Evolutionary conservation across 371 early-diverging fungal genomes (phyloP).

Genomic region (Mortierella sp.): DNA sequence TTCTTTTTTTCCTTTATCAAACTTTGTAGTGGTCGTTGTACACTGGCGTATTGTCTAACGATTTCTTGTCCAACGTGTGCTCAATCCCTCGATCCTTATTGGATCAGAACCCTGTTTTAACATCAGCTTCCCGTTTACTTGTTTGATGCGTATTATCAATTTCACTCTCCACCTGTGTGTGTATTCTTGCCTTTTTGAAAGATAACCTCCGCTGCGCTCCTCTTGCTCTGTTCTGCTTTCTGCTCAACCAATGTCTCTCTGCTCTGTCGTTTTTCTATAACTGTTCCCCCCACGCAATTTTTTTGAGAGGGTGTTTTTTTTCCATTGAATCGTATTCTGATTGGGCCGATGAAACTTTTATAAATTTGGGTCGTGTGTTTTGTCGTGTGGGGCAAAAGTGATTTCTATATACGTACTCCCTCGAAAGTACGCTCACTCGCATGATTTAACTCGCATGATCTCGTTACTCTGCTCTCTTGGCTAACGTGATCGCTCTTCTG

Average conservation of each 20-base stretch:
- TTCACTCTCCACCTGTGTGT: not conserved
- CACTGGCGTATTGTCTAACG: not conserved
- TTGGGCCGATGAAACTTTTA: constrained; percentile 10
- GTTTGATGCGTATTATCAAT: not conserved
- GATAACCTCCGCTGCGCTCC: constrained; percentile 22
- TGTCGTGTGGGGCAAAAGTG: not conserved
- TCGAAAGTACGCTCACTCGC: constrained; percentile 2
- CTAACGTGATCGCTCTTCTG: constrained; percentile 9
- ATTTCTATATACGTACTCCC: not conserved
- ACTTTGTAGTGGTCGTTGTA: not conserved
- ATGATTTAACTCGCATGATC: constrained; percentile 1
- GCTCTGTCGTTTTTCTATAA: not conserved
- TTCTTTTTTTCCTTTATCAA: not conserved
- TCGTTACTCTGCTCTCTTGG: constrained; percentile 1
- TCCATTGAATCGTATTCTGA: not conserved
- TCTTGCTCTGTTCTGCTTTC: not conserved
- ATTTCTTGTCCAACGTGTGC: constrained; percentile 37
- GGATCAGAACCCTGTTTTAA: constrained; percentile 26
- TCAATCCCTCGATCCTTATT: constrained; percentile 51
- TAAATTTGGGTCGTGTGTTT: constrained; percentile 2
- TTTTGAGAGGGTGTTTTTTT: not conserved
- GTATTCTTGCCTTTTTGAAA: not conserved
- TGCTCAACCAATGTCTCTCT: constrained; percentile 1
- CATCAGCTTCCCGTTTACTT: constrained; percentile 6
- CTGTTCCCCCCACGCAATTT: not conserved